Percentiles rank a stretch among this genome's conserved stretches.
Conservation (phyloP, 2,329 filamentous ascomycete species). For the Davidsoniella eucalypti region DNA sequence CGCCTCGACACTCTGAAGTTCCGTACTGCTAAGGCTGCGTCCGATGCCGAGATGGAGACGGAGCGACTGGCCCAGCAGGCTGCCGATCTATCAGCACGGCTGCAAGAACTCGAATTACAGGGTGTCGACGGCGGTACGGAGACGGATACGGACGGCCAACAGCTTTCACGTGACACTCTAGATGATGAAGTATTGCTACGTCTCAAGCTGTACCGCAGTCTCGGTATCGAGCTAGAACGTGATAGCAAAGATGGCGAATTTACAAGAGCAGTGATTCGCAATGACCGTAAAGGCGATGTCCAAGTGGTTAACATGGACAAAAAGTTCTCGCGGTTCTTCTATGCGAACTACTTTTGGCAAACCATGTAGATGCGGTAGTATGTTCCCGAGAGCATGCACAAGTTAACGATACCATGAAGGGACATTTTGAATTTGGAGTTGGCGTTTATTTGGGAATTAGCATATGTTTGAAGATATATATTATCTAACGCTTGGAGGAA, state of each 20-base stretch:
- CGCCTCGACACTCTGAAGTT: constrained; percentile 88
- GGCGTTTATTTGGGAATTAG: neutral
- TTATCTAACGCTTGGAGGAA: neutral
- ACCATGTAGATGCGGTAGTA: constrained; percentile 39
- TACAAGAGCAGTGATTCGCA: constrained; percentile 69
- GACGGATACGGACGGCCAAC: constrained; percentile 15
- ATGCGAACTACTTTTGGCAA: constrained; percentile 93
- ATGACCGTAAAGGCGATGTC: constrained; percentile 75
- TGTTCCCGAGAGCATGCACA: neutral
- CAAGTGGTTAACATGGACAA: constrained; percentile 89
- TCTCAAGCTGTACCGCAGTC: constrained; percentile 75
- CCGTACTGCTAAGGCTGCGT: constrained; percentile 77
- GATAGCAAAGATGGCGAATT: constrained; percentile 64
- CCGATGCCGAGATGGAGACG: constrained; percentile 84
- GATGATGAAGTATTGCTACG: constrained; percentile 56
- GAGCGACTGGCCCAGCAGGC: constrained; percentile 72
- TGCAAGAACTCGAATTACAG: constrained; percentile 74
- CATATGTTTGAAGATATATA: neutral
- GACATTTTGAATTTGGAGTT: constrained; percentile 1
- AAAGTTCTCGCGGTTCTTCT: constrained; percentile 82
- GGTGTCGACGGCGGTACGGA: constrained; percentile 54
- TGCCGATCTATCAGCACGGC: constrained; percentile 53
- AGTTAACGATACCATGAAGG: constrained; percentile 6
- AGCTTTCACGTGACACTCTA: constrained; percentile 25
- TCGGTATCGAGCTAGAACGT: constrained; percentile 76